Evolutionary conservation across 441 rosid genomes (phyloP).

Genomic region (Cnidoscolus chayamansa): DNA sequence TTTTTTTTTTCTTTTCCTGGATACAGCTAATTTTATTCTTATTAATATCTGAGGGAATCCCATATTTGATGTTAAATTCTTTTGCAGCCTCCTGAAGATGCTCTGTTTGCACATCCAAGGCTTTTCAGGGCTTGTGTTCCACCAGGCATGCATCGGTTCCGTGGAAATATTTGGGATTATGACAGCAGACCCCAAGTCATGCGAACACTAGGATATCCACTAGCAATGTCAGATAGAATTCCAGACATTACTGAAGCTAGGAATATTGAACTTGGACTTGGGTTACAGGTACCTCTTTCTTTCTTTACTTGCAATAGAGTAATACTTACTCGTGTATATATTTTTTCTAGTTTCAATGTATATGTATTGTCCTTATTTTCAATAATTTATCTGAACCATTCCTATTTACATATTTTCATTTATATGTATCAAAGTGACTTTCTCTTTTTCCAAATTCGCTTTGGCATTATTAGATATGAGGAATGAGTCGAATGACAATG

Average conservation of each 20-base stretch:
- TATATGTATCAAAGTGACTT: background rate
- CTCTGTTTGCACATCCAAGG: conserved; percentile 88
- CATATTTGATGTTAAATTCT: conserved; percentile 10
- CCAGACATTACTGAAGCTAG: conserved; percentile 89
- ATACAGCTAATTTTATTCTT: conserved; percentile 1
- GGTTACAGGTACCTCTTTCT: conserved; percentile 62
- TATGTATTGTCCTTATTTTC: too few relatives aligned
- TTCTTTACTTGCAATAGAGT: background rate
- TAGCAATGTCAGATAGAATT: conserved; percentile 59
- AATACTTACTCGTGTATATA: background rate
- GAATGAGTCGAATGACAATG: background rate
- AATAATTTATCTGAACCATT: too few relatives aligned
- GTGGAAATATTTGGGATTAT: conserved; percentile 94
- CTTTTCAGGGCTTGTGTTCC: conserved; percentile 97
- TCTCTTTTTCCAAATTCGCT: background rate
- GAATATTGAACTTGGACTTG: conserved; percentile 92
- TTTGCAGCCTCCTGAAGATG: conserved; percentile 84
- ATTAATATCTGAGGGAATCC: background rate
- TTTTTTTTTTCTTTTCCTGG: background rate
- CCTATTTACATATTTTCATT: background rate
- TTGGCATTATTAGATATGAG: background rate
- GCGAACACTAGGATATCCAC: conserved; percentile 75
- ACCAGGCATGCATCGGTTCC: conserved; percentile 95
- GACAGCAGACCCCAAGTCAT: conserved; percentile 79
- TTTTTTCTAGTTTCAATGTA: background rate